Evolutionary conservation across 2,329 filamentous ascomycete genomes (phyloP).

Genomic region (Fusarium anguioides): DNA sequence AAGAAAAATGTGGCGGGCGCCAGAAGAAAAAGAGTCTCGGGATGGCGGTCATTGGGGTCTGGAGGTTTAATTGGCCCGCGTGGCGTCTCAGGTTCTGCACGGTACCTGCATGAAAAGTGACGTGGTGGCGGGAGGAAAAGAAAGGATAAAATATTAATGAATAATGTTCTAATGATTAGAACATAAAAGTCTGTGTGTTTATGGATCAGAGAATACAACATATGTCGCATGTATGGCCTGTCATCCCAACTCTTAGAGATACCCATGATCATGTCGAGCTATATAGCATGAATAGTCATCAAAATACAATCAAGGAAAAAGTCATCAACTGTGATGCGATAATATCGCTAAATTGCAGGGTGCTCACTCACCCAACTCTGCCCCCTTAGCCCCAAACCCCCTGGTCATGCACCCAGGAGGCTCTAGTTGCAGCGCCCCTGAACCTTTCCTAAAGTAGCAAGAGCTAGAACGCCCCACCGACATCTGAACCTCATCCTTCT

Average conservation of each 20-base stretch:
- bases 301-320: constrained; percentile 1
- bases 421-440: constrained; percentile 33
- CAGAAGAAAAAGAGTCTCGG: constrained; percentile 30
- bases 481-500: constrained; percentile 29
- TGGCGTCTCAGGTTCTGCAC: constrained; percentile 49
- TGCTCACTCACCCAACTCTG: constrained; percentile 17
- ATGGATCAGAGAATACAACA: background rate
- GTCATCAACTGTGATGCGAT: background rate
- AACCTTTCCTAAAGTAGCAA: constrained; percentile 34
- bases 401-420: constrained; percentile 9
- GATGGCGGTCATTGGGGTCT: constrained; percentile 10
- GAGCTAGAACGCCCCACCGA: constrained; percentile 32
- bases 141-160: background rate
- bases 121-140: constrained; percentile 29
- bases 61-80: constrained; percentile 47
- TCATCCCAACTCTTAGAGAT: background rate
- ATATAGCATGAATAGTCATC: constrained; percentile 21
- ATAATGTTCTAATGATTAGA: background rate
- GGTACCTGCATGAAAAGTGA: constrained; percentile 45
- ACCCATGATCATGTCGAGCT: constrained; percentile 2
- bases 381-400: constrained; percentile 23
- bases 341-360: constrained; percentile 35
- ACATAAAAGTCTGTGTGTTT: constrained; percentile 16
- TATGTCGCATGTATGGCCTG: background rate
- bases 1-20: constrained; percentile 34